A percentile compares a stretch with the other conserved stretches of the same genome.
These are phyloP conservation scores for Aspergillus carlsbadensis DNA, from an alignment of 495 filamentous ascomycete species.

Conservation along the genomic window DNA sequence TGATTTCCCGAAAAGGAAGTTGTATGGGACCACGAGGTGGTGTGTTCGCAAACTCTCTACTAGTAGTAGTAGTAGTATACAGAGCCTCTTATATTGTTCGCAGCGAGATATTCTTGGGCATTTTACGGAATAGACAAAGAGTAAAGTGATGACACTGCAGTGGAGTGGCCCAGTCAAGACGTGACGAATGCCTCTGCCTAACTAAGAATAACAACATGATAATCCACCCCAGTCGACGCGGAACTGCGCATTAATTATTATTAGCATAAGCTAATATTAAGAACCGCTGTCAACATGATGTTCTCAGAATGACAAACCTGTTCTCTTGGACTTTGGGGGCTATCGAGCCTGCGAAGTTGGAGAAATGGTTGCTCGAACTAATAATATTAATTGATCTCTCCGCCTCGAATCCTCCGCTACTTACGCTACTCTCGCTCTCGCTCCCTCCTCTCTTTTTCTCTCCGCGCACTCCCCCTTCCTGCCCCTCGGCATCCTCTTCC, in stretches of 20 bases:
- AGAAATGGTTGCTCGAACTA: background rate
- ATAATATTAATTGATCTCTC: background rate
- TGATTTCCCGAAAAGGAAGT: slow-evolving; percentile 12
- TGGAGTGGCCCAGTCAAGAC: slow-evolving; percentile 12
- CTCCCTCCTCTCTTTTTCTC: background rate
- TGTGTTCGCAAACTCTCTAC: background rate
- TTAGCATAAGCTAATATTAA: no score
- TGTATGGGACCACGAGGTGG: background rate
- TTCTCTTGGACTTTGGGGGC: no score
- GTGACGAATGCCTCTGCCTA: slow-evolving; percentile 17
- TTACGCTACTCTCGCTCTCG: slow-evolving; percentile 4
- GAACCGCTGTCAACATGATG: no score
- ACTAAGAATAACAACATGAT: slow-evolving; percentile 17
- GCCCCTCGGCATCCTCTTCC: background rate
- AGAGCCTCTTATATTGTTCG: background rate
- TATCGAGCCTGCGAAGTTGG: background rate
- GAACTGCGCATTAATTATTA: background rate
- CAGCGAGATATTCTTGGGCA: background rate
- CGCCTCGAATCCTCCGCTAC: slow-evolving; percentile 11
- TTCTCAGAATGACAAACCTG: no score
- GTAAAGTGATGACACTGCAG: slow-evolving; percentile 3
- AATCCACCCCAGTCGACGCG: slow-evolving; percentile 1
- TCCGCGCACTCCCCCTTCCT: slow-evolving; percentile 10
- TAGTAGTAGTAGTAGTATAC: background rate
- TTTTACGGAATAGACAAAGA: background rate